Base-by-base conservation (phyloP, 352 stramenopile species). In the Phytopythium montanum region DNA sequence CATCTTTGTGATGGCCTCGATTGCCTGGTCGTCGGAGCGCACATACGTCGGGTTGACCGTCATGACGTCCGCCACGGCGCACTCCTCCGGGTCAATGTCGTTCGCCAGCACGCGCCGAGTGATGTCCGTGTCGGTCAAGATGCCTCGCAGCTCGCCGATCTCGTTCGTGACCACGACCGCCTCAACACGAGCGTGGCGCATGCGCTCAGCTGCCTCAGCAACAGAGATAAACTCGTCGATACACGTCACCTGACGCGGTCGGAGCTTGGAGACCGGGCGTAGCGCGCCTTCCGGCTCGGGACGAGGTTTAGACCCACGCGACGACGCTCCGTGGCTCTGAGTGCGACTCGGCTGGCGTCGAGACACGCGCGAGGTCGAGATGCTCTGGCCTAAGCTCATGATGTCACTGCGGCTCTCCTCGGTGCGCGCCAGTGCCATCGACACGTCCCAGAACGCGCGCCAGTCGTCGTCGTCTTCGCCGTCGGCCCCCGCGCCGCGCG, bases 1-100 rank as follows among this genome's bases (percentile, higher is more conserved):
- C 87, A 96, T 96, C 65, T 93, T 90, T 0, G 85, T 95, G 52
- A 96, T 91, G 19, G 87, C 86, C 62, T 95, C 82, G 28, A 92
- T 92, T 0, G 87, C 87, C 31, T 76, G 85, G 53, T 96, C 87
- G 16, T 92, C 82, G 61, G 81, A 84, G 29, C 73, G 81, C 42
- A 95, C 86, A 36, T 83, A 95, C 38, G 69, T 87, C 25, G 87
- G 87, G 50, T 90, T 89, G 14, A 65, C 82, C 3, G 87, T 96
- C 87, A 96, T 96, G 18, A 94, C 86, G 1, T 82, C 82, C 5
- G 82, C 74, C 9, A 96, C 86, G 0, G 80, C 81, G 55, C 82
- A 93, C 10, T 75, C 85, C 28, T 90, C 83, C 0, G 87, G 87
- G 45, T 96, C 84, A 31, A 96, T 73, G 7, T 94, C 85, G 57